phyloP scores from a whole-genome alignment of 257 asterid species.

The Ophiorrhiza pumila region DNA sequence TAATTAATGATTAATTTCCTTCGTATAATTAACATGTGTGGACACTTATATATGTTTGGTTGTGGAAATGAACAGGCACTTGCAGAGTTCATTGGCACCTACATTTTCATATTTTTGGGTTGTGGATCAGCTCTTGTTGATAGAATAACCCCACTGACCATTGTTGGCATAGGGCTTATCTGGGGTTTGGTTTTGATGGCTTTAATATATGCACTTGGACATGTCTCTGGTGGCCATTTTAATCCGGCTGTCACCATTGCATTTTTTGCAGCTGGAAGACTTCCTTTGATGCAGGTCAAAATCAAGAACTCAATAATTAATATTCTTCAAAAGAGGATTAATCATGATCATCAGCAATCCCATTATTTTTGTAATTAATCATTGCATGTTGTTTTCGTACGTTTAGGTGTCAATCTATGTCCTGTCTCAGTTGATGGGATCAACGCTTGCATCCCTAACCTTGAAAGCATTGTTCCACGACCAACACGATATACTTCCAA shows the following conservation, averaged over 20 bases:
- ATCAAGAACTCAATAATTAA: too few species aligned
- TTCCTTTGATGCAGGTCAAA: conserved; percentile 35
- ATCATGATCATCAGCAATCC: too few species aligned
- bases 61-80: conserved; percentile 28
- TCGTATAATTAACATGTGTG: neutral
- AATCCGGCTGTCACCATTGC: conserved; percentile 50
- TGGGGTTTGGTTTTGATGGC: conserved; percentile 44
- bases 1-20: neutral
- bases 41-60: neutral
- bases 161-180: conserved; percentile 38
- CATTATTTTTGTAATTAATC: neutral
- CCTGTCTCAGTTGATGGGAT: conserved; percentile 39
- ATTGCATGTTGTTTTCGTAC: conserved; percentile 1
- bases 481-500: conserved; percentile 33
- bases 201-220: conserved; percentile 47
- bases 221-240: conserved; percentile 54
- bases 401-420: conserved; percentile 47
- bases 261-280: conserved; percentile 29
- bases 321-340: too few species aligned
- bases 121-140: conserved; percentile 49
- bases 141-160: conserved; percentile 27
- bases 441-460: conserved; percentile 48
- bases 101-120: conserved; percentile 44
- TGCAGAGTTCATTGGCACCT: conserved; percentile 47
- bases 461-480: conserved; percentile 34